Evolutionary conservation across 2,329 filamentous ascomycete species (phyloP).

Genomic region (Colletotrichum eleusines): DNA sequence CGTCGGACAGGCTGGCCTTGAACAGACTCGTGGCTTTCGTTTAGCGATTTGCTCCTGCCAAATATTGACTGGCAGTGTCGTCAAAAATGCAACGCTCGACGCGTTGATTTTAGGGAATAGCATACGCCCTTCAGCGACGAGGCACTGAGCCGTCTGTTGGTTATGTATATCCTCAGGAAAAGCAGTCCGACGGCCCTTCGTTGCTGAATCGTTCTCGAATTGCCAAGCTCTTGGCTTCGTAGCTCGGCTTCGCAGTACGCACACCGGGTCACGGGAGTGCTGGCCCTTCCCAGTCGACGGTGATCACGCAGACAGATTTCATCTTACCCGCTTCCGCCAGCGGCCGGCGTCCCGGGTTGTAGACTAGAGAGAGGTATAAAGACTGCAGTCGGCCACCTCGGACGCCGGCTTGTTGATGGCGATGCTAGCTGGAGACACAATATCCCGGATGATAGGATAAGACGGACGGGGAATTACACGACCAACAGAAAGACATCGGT

Average conservation of each 20-base stretch:
- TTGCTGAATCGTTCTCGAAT: not conserved
- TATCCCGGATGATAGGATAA: slow-evolving; percentile 19
- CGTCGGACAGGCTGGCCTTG: slow-evolving; percentile 37
- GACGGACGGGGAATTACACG: slow-evolving; percentile 21
- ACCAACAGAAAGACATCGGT: slow-evolving; percentile 10
- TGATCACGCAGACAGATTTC: not conserved
- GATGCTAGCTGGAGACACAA: not conserved
- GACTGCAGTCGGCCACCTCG: slow-evolving; percentile 19
- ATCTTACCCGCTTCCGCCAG: slow-evolving; percentile 1
- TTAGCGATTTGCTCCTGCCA: not conserved
- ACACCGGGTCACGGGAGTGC: not conserved
- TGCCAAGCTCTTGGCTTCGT: slow-evolving; percentile 14
- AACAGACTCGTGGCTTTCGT: not conserved
- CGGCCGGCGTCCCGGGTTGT: slow-evolving; percentile 19
- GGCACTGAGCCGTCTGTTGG: not conserved
- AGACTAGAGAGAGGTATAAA: slow-evolving; percentile 28
- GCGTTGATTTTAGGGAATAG: slow-evolving; percentile 1
- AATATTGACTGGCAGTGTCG: not conserved
- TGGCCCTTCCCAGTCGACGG: not conserved
- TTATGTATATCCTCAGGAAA: not conserved
- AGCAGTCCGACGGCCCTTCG: slow-evolving; percentile 11
- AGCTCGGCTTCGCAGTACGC: not conserved
- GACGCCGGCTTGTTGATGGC: not conserved
- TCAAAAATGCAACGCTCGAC: not conserved
- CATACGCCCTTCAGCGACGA: not conserved